Conservation (phyloP, 2,329 filamentous ascomycete species). For the Pseudogymnoascus verrucosus region DNA sequence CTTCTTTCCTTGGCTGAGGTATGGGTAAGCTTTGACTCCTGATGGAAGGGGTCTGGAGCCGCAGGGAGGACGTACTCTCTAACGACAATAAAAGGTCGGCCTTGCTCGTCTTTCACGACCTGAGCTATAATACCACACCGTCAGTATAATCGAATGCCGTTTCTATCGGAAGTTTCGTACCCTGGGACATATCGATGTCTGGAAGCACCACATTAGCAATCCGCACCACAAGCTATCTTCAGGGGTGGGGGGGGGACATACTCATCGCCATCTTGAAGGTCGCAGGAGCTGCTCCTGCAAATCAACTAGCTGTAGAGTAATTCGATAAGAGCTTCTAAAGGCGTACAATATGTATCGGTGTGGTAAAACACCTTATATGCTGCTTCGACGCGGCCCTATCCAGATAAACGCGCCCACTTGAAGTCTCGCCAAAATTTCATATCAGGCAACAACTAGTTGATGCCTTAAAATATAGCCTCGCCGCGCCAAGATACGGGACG, state of each 20-base stretch:
- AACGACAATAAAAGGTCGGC: constrained; percentile 94
- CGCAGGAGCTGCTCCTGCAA: constrained; percentile 9
- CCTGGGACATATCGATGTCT: constrained; percentile 81
- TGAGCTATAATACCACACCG: constrained; percentile 37
- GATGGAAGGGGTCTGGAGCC: constrained; percentile 17
- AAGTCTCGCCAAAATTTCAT: constrained; percentile 9
- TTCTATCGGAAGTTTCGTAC: constrained; percentile 39
- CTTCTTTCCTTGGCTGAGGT: constrained; percentile 82
- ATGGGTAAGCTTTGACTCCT: constrained; percentile 15
- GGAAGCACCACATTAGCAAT: constrained; percentile 15
- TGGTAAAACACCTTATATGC: constrained; percentile 10
- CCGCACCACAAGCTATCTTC: constrained; percentile 15
- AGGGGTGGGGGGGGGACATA: constrained; percentile 32
- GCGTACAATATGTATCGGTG: constrained; percentile 1
- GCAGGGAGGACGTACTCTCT: constrained; percentile 64
- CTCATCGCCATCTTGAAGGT: constrained; percentile 50
- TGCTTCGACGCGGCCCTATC: constrained; percentile 7
- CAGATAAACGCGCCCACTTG: constrained; percentile 9
- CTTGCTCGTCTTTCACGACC: constrained; percentile 94
- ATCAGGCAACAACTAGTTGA: constrained; percentile 7
- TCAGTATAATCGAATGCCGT: neutral
- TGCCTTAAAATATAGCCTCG: constrained; percentile 2
- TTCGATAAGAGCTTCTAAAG: constrained; percentile 4
- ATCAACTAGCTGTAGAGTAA: constrained; percentile 2
- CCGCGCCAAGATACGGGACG: neutral